Evolutionary conservation across 1,284 basidiomycete genomes (phyloP), one percentile per base, ranked within the genome.

Genomic region (Naganishia liquefaciens): DNA sequence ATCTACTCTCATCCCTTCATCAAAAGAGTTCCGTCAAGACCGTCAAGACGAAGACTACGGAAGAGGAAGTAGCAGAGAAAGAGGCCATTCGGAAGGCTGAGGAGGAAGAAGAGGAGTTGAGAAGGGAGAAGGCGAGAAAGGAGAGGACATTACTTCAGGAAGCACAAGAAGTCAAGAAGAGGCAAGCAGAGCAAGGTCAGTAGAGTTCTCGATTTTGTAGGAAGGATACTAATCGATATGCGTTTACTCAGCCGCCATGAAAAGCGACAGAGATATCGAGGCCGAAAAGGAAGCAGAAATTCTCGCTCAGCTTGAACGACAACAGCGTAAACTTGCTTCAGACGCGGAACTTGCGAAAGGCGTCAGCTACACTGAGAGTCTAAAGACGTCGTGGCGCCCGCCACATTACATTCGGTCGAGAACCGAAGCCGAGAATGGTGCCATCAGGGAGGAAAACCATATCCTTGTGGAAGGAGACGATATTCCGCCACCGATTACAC

Each of bases 291-390:
- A 99, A 76, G 90, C 88, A 9, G 88, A 90, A 72, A 90, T 99
- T 63, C 80, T 99, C 5, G 89, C 90, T 57, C 93, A 94, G 13
- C 93, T 98, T 72, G 90, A 91, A 44, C 90, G 90, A 67, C 84
- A 90, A 17, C 80, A 81, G 70, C 85, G 90, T 75, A 96, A 95
- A 76, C 85, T 99, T 3, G 91, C 90, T 0, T 91, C 91, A 15
- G 93, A 93, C 69, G 81, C 91, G 73, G 96, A 99, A 76, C 80
- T 99, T 33, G 95, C 96, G 1, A 87, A 91, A 74, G 96, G 94
- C 13, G 93, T 96, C 62, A 84, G 85, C 47, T 99, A 95, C 74
- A 91, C 88, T 0, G 91, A 97, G 72, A 84, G 91, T 37, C 76
- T 99, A 68, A 87, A 86, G 75, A 87, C 93, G 15, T 87, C 88